phyloP scores from a whole-genome alignment of 1,284 basidiomycete species.

The Rhodotorula sp. region DNA sequence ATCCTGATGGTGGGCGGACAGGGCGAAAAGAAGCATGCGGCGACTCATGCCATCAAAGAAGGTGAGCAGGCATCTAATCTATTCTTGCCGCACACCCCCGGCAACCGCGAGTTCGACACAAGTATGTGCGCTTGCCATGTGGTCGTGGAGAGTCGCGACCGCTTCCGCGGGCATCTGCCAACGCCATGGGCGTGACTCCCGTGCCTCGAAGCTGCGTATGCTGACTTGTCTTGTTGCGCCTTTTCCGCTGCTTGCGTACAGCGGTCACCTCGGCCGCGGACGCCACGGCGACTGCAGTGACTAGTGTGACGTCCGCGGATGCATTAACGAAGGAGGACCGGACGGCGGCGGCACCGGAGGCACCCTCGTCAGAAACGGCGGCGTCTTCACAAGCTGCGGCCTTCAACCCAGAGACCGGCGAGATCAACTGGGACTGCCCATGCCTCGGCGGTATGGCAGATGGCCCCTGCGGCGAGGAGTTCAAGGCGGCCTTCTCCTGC shows the following conservation, averaged over 20 bases:
- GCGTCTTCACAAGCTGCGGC: constrained; percentile 48
- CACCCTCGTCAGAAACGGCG: neutral
- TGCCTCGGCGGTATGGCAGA: constrained; percentile 98
- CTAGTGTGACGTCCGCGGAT: too few relatives aligned
- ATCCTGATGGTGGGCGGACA: constrained; percentile 23
- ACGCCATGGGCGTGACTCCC: neutral
- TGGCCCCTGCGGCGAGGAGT: constrained; percentile 90
- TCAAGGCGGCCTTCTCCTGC: constrained; percentile 95
- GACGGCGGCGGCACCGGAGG: too few relatives aligned
- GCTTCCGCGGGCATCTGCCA: too few relatives aligned
- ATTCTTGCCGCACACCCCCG: neutral
- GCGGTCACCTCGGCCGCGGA: too few relatives aligned
- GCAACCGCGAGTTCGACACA: neutral
- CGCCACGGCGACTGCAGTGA: too few relatives aligned
- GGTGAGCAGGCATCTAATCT: neutral
- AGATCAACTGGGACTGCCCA: constrained; percentile 98
- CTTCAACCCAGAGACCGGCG: constrained; percentile 88
- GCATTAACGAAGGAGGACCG: too few relatives aligned
- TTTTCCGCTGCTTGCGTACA: too few relatives aligned
- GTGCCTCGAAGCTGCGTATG: constrained; percentile 1
- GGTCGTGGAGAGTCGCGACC: too few relatives aligned
- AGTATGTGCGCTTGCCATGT: neutral
- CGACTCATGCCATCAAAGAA: constrained; percentile 1
- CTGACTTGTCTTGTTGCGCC: too few relatives aligned
- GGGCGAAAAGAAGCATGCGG: constrained; percentile 6